Base-by-base conservation (phyloP, 164 flowering plant genomes). In the Euptelea pleiosperma region DNA sequence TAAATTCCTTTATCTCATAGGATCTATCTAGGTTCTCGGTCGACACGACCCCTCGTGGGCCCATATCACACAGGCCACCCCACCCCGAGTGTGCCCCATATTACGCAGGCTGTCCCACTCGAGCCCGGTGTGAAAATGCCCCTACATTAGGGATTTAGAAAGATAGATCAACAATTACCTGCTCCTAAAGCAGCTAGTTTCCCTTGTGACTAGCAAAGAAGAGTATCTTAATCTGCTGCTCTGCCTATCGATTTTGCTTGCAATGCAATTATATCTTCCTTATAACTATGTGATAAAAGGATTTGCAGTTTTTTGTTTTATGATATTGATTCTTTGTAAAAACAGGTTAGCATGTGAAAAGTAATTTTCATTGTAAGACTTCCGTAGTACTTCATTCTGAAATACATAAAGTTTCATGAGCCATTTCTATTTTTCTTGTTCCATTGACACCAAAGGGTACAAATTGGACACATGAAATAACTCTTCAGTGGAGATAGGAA, bases 401-500 rank as follows among this genome's bases (percentile, higher is more conserved):
- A 43, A 18, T 52, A 53, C 52, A 52, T 11, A 43, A 24, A 62
- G 2, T 28, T 49, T 33, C 28, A 19, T 5, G 14, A 39, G 36
- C 42, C 8, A n/a, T 43, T 35, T 62, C n/a, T 53, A 21, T 19
- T 53, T 28, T 45, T 26, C 35, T 5, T 31, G 25, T 54, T 53
- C 48, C 52, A 52, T 52, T n/a, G n/a, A 22, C 16, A 41, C n/a
- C 24, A 26, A 19, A 35, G n/a, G 22, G 31, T n/a, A 45, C 44
- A 64, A 50, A 22, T 64, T 36, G 14, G n/a, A 2, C 22, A 26
- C 43, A 43, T 29, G 10, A 51, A 48, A 56, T 16, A 57, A 18
- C 15, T 21, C 36, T 53, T 53, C 41, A 57, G 6, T 55, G 52
- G 14, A 61, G 49, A 14, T 51, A 46, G 11, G 16, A 4, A 34